A percentile compares a stretch with the other conserved stretches of the same genome.
phyloP scores from a whole-genome alignment of 1,284 basidiomycete species.

The Rhodotorula sp. region DNA sequence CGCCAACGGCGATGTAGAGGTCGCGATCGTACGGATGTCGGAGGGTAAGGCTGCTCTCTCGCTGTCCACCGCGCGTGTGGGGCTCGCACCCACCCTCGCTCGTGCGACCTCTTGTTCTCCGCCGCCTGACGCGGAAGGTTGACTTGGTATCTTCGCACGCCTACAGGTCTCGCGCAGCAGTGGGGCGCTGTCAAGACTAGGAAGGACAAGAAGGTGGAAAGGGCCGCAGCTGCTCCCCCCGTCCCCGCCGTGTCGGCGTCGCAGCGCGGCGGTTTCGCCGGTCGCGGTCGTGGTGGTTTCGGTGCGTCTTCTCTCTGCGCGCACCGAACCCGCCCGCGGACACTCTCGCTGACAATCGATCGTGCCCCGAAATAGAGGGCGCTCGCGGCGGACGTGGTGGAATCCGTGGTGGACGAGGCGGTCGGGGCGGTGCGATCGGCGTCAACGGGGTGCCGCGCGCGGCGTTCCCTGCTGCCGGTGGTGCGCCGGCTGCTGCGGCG shows the following conservation, averaged over 20 bases:
- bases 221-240: constrained; percentile 12
- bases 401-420: constrained; percentile 64
- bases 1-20: constrained; percentile 67
- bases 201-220: constrained; percentile 66
- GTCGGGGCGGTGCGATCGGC: constrained; percentile 60
- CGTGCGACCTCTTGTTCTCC: not conserved
- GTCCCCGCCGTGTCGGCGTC: constrained; percentile 1
- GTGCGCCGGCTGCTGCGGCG: not conserved
- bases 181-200: constrained; percentile 84
- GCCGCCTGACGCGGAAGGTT: not conserved
- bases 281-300: constrained; percentile 35
- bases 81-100: too few relatives aligned
- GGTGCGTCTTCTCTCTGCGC: constrained; percentile 12
- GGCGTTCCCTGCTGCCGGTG: constrained; percentile 4
- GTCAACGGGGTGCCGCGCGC: constrained; percentile 43
- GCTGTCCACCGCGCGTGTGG: not conserved
- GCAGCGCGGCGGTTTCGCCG: constrained; percentile 32
- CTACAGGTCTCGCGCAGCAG: constrained; percentile 69
- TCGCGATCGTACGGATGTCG: constrained; percentile 71
- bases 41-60: constrained; percentile 61
- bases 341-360: not conserved
- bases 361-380: constrained; percentile 10
- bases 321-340: too few relatives aligned
- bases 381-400: constrained; percentile 55
- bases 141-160: not conserved